These are phyloP conservation scores for Stephania yunnanensis DNA, from an alignment of 164 flowering plant genomes.

Conservation along the genomic window DNA sequence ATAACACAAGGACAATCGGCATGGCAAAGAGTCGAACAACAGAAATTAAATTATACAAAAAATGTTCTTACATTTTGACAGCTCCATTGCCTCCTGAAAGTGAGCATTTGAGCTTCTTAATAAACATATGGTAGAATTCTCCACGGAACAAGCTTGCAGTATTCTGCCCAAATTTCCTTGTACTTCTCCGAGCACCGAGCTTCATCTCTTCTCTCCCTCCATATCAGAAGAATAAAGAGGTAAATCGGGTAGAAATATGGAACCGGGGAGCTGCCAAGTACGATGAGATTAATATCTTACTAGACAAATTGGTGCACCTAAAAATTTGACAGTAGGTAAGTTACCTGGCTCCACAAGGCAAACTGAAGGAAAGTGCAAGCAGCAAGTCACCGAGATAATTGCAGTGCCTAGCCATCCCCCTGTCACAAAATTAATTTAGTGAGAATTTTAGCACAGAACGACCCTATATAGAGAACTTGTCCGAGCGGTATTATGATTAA, in stretches of 20 bases:
- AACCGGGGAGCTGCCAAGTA: slow-evolving; percentile 70
- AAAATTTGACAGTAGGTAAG: not conserved
- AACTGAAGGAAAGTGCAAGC: slow-evolving; percentile 82
- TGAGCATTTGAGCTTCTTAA: slow-evolving; percentile 22
- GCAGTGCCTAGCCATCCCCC: slow-evolving; percentile 97
- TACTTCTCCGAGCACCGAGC: slow-evolving; percentile 89
- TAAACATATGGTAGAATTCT: slow-evolving; percentile 85
- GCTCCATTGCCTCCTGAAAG: not conserved
- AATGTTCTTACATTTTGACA: not conserved
- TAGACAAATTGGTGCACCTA: not conserved
- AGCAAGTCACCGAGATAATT: slow-evolving; percentile 92
- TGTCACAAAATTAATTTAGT: slow-evolving; percentile 19
- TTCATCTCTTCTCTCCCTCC: slow-evolving; percentile 97
- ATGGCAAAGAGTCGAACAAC: not conserved
- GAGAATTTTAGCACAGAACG: slow-evolving; percentile 1
- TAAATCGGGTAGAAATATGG: slow-evolving; percentile 91
- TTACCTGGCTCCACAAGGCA: slow-evolving; percentile 91
- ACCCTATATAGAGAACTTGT: not conserved
- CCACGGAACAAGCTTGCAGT: slow-evolving; percentile 78
- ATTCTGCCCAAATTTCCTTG: slow-evolving; percentile 79
- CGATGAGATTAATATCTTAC: not conserved
- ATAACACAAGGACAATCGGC: not conserved
- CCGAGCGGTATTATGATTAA: not conserved
- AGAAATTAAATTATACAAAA: not conserved
- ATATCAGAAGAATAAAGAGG: slow-evolving; percentile 81